Conservation (phyloP, 2,329 filamentous ascomycete species). For the Ophidiomyces ophidiicola region DNA sequence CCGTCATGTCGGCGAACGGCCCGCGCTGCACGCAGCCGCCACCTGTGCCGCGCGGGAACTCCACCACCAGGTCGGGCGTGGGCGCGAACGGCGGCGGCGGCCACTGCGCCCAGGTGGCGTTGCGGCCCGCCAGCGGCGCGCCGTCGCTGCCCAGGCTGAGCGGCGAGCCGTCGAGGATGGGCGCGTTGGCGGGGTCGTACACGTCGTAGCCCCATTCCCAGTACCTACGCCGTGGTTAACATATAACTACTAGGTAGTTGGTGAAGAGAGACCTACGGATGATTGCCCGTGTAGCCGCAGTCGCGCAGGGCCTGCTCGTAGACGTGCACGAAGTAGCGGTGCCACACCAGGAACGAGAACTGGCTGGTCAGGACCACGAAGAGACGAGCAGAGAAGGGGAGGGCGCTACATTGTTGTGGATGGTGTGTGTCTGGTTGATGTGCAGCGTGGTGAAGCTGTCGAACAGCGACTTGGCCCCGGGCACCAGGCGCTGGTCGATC, state of each 20-base stretch:
- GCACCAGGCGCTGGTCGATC: conserved; percentile 10
- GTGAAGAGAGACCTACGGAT: conserved; percentile 20
- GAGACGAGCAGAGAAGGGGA: background rate
- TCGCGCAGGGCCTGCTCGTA: conserved; percentile 31
- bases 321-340: conserved; percentile 27
- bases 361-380: background rate
- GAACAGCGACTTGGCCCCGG: conserved; percentile 16
- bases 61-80: conserved; percentile 24
- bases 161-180: conserved; percentile 22
- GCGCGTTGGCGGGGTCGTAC: conserved; percentile 16
- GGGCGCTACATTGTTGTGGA: conserved; percentile 15
- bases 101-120: conserved; percentile 1
- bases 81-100: conserved; percentile 10
- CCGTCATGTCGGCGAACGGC: conserved; percentile 27
- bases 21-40: conserved; percentile 23
- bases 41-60: conserved; percentile 16
- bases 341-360: conserved; percentile 25
- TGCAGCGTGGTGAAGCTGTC: conserved; percentile 15
- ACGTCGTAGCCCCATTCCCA: conserved; percentile 22
- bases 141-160: conserved; percentile 24
- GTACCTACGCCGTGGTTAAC: conserved; percentile 16
- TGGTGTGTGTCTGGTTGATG: conserved; percentile 14
- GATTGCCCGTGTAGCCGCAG: conserved; percentile 30
- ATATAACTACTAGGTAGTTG: background rate
- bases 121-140: conserved; percentile 6